Conservation (phyloP, 2,329 filamentous ascomycete genomes). For the Amylocarpus encephaloides region DNA sequence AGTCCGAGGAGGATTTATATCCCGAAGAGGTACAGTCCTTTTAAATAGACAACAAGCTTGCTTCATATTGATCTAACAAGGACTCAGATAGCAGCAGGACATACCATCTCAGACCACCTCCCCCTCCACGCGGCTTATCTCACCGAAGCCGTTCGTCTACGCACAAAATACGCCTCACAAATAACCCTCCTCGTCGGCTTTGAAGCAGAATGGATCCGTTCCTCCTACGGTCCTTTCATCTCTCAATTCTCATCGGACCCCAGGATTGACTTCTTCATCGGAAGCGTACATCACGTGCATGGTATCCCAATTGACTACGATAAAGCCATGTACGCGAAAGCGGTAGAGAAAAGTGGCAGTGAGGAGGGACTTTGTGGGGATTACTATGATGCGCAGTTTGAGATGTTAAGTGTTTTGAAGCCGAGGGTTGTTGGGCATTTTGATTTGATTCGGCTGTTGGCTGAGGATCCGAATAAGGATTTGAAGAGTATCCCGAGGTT, state of each 20-base stretch:
- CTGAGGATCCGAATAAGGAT: slow-evolving; percentile 58
- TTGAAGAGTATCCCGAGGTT: slow-evolving; percentile 52
- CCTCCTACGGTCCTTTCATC: slow-evolving; percentile 53
- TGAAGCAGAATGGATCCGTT: slow-evolving; percentile 87
- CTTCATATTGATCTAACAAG: not conserved
- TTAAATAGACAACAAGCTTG: not conserved
- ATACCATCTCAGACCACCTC: slow-evolving; percentile 40
- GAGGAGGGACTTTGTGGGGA: slow-evolving; percentile 71
- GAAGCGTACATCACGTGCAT: slow-evolving; percentile 85
- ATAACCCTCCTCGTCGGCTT: slow-evolving; percentile 85
- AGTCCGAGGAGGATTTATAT: slow-evolving; percentile 69
- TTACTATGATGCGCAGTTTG: slow-evolving; percentile 83
- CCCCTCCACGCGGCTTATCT: slow-evolving; percentile 67
- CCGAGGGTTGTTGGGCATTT: slow-evolving; percentile 89
- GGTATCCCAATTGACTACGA: slow-evolving; percentile 88
- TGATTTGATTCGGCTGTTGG: slow-evolving; percentile 80
- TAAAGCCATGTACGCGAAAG: slow-evolving; percentile 51
- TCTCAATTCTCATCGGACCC: slow-evolving; percentile 51
- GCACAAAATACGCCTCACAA: slow-evolving; percentile 58
- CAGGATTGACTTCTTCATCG: slow-evolving; percentile 81
- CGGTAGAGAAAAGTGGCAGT: slow-evolving; percentile 36
- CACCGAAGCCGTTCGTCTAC: slow-evolving; percentile 66
- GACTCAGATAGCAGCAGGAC: slow-evolving; percentile 40
- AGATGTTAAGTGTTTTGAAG: slow-evolving; percentile 66
- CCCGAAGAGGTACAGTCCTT: slow-evolving; percentile 66